Percentiles rank a stretch among this genome's conserved stretches.
These are phyloP conservation scores for Inga laurina DNA, from an alignment of 306 rosid species.

Conservation along the genomic window DNA sequence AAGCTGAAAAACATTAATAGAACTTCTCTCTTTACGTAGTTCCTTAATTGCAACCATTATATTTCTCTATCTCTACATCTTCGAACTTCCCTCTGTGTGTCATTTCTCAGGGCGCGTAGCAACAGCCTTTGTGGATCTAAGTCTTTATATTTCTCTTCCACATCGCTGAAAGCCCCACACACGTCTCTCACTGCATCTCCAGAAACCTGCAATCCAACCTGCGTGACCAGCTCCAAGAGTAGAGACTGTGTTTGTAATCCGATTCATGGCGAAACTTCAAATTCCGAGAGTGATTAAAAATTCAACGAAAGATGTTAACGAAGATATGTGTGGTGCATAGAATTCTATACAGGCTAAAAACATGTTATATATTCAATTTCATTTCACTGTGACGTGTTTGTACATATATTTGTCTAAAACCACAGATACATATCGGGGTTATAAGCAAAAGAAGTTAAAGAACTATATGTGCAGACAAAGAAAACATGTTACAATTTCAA, in stretches of 20 bases:
- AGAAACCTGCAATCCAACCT: background rate
- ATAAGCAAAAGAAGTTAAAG: background rate
- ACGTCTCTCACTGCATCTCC: background rate
- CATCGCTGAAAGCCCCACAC: background rate
- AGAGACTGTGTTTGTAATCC: background rate
- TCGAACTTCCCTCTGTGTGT: background rate
- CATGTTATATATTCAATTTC: background rate
- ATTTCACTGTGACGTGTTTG: background rate
- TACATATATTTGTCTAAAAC: too few relatives aligned
- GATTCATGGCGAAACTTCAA: constrained; percentile 9
- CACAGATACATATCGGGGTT: background rate
- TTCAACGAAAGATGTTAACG: background rate
- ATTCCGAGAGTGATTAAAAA: background rate
- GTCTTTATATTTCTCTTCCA: background rate
- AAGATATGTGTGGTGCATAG: background rate
- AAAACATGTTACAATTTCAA: background rate
- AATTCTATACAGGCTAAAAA: background rate
- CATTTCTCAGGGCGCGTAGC: background rate
- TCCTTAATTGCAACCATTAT: background rate
- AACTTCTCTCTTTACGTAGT: background rate
- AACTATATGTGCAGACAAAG: background rate
- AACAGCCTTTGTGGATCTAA: background rate
- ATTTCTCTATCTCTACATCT: background rate
- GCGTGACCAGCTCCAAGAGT: background rate
- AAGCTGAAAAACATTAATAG: background rate